Evolutionary conservation across 176 grass and related monocot genomes (phyloP).

Genomic region (maize (Zea mays)): Zm-B73-REFERENCE-NAM-5.0 NC_050102.1:84466501-84467000

Average conservation of each 20-base stretch:
- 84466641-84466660: neutral
- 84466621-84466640: slow-evolving; percentile 2
- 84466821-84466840: slow-evolving; percentile 3
- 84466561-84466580: slow-evolving; percentile 89
- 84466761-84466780: neutral
- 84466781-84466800: neutral
- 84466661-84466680: slow-evolving; percentile 13
- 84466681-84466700: neutral
- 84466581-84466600: slow-evolving; percentile 91
- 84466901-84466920: neutral
- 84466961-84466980: neutral
- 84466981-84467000: neutral
- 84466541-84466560: slow-evolving; percentile 99
- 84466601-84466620: neutral
- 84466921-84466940: neutral
- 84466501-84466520: neutral
- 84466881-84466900: neutral
- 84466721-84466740: neutral
- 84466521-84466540: slow-evolving; percentile 71
- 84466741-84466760: neutral
- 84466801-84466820: neutral
- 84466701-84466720: neutral
- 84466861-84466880: neutral
- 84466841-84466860: neutral
- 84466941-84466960: neutral